These are phyloP conservation scores for Sugiyamaella pinicola DNA, from an alignment of 1,139 yeast species.

Conservation along the genomic window DNA sequence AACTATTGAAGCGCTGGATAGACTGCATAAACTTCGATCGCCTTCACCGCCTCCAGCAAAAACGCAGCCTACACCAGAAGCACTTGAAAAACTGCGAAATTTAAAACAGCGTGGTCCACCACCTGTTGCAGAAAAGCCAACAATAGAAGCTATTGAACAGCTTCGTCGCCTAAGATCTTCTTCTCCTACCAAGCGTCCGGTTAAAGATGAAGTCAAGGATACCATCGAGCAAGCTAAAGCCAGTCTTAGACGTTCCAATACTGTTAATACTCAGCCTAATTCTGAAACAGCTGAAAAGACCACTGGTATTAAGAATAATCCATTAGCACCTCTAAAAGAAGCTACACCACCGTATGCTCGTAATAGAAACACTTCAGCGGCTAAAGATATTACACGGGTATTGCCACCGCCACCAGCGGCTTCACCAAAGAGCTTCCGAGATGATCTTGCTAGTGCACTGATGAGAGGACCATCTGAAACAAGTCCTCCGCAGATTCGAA, in stretches of 20 bases:
- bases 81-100: constrained; percentile 26
- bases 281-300: constrained; percentile 4
- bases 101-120: constrained; percentile 26
- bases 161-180: constrained; percentile 34
- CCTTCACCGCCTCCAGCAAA: constrained; percentile 25
- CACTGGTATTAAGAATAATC: not conserved
- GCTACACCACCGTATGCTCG: not conserved
- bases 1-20: constrained; percentile 17
- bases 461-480: constrained; percentile 27
- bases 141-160: constrained; percentile 20
- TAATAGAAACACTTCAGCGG: not conserved
- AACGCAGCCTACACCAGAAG: constrained; percentile 15
- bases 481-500: constrained; percentile 26
- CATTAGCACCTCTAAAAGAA: not conserved
- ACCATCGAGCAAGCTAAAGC: constrained; percentile 30
- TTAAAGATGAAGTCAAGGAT: constrained; percentile 31
- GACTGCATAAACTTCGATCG: constrained; percentile 32
- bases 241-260: constrained; percentile 30
- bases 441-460: constrained; percentile 26
- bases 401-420: constrained; percentile 9
- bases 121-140: constrained; percentile 19
- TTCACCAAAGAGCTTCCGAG: constrained; percentile 22
- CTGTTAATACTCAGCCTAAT: constrained; percentile 27
- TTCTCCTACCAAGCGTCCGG: constrained; percentile 24
- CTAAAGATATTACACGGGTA: not conserved